Evolutionary conservation across 1,284 basidiomycete species (phyloP).

Genomic region (Moesziomyces parantarcticus): DNA sequence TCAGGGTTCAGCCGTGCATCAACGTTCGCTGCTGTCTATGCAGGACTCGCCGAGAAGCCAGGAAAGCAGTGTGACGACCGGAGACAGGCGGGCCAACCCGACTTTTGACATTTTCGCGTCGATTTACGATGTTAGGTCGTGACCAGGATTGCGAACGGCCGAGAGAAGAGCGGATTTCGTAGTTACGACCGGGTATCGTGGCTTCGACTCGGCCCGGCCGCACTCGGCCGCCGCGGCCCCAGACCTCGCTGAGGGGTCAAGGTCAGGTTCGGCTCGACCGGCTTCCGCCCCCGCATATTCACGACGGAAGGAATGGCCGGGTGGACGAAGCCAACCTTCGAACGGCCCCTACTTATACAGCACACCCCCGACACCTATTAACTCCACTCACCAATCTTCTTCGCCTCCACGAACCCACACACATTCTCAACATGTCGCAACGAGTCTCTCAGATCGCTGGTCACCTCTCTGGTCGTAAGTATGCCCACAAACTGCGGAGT

Average conservation of each 20-base stretch:
- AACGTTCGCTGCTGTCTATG: too few species aligned
- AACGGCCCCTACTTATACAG: neutral
- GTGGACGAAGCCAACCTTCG: neutral
- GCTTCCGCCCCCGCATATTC: slow-evolving; percentile 17
- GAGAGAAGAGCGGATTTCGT: neutral
- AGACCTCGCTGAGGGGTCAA: neutral
- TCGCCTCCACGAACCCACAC: too few species aligned
- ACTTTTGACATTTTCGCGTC: neutral
- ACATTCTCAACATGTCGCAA: slow-evolving; percentile 31
- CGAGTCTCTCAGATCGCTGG: slow-evolving; percentile 48
- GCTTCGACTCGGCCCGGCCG: neutral
- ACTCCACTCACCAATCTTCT: too few species aligned
- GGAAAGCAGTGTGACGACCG: too few species aligned
- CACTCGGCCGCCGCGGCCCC: neutral
- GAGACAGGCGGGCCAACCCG: neutral
- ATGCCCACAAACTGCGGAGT: too few species aligned
- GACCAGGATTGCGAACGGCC: slow-evolving; percentile 6
- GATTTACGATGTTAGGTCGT: neutral
- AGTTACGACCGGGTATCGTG: slow-evolving; percentile 20
- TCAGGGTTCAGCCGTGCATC: neutral
- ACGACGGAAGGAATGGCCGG: neutral
- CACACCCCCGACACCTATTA: neutral
- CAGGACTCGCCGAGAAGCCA: too few species aligned
- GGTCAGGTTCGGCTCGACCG: slow-evolving; percentile 10
- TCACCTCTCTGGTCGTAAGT: slow-evolving; percentile 53